Conservation (phyloP, 768 basidiomycete genomes). For the Naganishia vishniacii region DNA sequence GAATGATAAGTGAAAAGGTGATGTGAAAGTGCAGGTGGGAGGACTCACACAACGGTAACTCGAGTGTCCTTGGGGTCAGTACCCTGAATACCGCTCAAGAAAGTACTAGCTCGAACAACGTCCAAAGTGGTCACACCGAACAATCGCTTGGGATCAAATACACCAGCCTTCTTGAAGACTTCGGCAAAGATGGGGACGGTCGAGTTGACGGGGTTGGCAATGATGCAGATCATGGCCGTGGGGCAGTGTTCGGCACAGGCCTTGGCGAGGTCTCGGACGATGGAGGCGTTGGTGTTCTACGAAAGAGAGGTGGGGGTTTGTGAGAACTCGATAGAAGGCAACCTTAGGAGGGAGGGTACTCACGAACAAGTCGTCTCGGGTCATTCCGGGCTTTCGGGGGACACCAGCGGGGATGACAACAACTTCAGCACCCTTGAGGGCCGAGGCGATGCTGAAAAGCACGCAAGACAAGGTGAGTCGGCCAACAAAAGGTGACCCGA, state of each 20-base stretch:
- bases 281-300: slow-evolving; percentile 84
- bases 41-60: slow-evolving; percentile 64
- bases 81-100: slow-evolving; percentile 71
- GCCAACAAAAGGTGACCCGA: neutral
- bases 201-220: slow-evolving; percentile 88
- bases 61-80: slow-evolving; percentile 57
- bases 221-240: slow-evolving; percentile 87
- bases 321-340: too few species aligned
- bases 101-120: slow-evolving; percentile 90
- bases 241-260: slow-evolving; percentile 80
- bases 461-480: neutral
- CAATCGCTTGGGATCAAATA: slow-evolving; percentile 78
- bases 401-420: slow-evolving; percentile 99
- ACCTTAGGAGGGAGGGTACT: slow-evolving; percentile 27
- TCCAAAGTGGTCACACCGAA: slow-evolving; percentile 99
- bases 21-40: neutral
- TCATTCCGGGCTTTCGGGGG: slow-evolving; percentile 75
- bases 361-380: slow-evolving; percentile 50
- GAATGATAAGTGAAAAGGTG: neutral
- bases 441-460: slow-evolving; percentile 67
- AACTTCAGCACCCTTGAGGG: slow-evolving; percentile 82
- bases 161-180: slow-evolving; percentile 83
- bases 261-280: slow-evolving; percentile 89
- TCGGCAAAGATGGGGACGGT: slow-evolving; percentile 96
- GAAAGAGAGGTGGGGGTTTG: neutral